Percentiles rank a stretch among this genome's conserved stretches.
These are phyloP conservation scores for Linnemannia zychae DNA, from an alignment of 192 early-diverging fungal species.

Conservation along the genomic window DNA sequence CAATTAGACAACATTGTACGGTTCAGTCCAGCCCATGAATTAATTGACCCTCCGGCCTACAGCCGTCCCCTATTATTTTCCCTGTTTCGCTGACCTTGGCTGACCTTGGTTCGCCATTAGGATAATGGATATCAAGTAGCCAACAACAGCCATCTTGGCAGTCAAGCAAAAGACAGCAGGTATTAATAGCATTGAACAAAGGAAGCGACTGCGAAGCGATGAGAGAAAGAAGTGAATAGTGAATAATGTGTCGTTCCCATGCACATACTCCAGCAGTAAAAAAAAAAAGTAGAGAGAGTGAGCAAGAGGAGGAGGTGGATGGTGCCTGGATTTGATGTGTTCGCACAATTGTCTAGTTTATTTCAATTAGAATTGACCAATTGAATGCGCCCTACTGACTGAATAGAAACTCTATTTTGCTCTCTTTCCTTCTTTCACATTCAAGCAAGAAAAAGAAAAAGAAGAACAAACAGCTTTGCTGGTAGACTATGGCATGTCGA, in stretches of 20 bases:
- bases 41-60: not conserved
- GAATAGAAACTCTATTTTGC: not conserved
- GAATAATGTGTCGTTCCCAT: too few relatives aligned
- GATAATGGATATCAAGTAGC: too few relatives aligned
- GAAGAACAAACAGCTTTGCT: not conserved
- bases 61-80: not conserved
- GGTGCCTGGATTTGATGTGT: not conserved
- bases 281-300: not conserved
- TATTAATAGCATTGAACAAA: not conserved
- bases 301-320: not conserved
- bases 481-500: not conserved
- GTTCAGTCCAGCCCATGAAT: not conserved
- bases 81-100: not conserved
- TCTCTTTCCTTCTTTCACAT: not conserved
- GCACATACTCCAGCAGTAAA: too few relatives aligned
- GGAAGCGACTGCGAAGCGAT: too few relatives aligned
- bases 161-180: not conserved
- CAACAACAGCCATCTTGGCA: not conserved
- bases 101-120: too few relatives aligned
- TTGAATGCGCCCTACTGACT: not conserved
- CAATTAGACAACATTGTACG: not conserved
- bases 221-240: too few relatives aligned
- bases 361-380: not conserved
- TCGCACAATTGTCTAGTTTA: slow-evolving; percentile 7
- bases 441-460: not conserved